phyloP scores from a whole-genome alignment of 305 asterid species.

The Fraxinus floribunda region DNA sequence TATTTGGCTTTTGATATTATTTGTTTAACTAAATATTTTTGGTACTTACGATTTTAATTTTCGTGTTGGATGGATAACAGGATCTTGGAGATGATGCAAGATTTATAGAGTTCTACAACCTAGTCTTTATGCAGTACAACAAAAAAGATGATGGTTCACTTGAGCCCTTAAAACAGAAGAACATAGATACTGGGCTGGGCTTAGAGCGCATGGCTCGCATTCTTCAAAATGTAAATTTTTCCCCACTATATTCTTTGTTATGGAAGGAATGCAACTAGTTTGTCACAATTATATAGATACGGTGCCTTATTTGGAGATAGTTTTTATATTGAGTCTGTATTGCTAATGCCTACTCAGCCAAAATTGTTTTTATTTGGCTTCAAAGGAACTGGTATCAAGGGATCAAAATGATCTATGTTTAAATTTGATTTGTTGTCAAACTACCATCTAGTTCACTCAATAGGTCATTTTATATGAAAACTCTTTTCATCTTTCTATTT shows the following conservation, averaged over 20 bases:
- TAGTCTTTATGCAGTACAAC: slow-evolving; percentile 94
- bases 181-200: slow-evolving; percentile 96
- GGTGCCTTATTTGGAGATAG: background rate
- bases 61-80: slow-evolving; percentile 41
- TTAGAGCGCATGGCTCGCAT: slow-evolving; percentile 96
- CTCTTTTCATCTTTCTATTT: background rate
- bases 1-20: slow-evolving; percentile 1
- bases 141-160: slow-evolving; percentile 90
- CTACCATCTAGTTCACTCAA: background rate
- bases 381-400: background rate
- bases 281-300: background rate
- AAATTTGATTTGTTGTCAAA: background rate
- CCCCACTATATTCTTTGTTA: background rate
- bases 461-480: slow-evolving; percentile 18
- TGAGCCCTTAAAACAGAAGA: slow-evolving; percentile 93
- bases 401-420: background rate
- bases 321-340: background rate
- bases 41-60: slow-evolving; percentile 7
- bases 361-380: background rate
- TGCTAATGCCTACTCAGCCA: slow-evolving; percentile 1
- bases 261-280: background rate
- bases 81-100: slow-evolving; percentile 94
- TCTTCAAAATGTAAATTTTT: slow-evolving; percentile 63
- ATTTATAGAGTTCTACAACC: slow-evolving; percentile 97
- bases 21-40: background rate